Percentiles rank a stretch among this genome's conserved stretches.
Conservation (phyloP, 176 grass and related monocot genomes). For the Guadua angustifolia region DNA sequence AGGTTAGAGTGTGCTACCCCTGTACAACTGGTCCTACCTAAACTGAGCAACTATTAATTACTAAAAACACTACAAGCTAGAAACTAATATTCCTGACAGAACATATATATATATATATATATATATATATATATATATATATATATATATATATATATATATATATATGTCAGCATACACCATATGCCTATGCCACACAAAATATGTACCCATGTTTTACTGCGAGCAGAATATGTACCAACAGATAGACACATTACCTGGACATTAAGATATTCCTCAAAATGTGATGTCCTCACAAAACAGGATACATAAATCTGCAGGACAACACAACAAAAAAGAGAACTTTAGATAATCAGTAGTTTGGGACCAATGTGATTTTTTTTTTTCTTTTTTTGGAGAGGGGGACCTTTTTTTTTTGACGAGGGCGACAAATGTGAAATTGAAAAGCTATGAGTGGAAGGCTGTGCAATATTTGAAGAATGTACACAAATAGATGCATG, state of each 20-base stretch:
- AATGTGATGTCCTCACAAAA: constrained; percentile 94
- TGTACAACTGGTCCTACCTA: constrained; percentile 10
- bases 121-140: too few species aligned
- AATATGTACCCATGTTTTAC: constrained; percentile 29
- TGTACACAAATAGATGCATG: constrained; percentile 10
- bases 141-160: too few species aligned
- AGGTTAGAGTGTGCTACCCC: background rate
- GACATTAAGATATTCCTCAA: constrained; percentile 92
- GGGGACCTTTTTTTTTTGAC: too few species aligned
- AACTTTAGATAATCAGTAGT: constrained; percentile 34
- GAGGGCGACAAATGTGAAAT: background rate
- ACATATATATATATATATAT: background rate
- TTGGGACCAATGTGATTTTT: background rate
- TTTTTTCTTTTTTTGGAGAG: too few species aligned
- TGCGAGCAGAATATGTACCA: constrained; percentile 23
- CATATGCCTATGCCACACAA: constrained; percentile 1
- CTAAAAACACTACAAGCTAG: background rate
- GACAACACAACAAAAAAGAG: constrained; percentile 36
- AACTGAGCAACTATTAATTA: constrained; percentile 11
- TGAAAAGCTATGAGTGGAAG: constrained; percentile 13
- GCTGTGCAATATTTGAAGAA: constrained; percentile 9
- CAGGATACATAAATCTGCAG: constrained; percentile 89
- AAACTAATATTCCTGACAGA: constrained; percentile 8
- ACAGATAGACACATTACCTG: constrained; percentile 59
- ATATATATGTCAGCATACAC: constrained; percentile 17